These are phyloP conservation scores for Fraxinus greggii DNA, from an alignment of 305 asterid genomes.

Conservation along the genomic window DNA sequence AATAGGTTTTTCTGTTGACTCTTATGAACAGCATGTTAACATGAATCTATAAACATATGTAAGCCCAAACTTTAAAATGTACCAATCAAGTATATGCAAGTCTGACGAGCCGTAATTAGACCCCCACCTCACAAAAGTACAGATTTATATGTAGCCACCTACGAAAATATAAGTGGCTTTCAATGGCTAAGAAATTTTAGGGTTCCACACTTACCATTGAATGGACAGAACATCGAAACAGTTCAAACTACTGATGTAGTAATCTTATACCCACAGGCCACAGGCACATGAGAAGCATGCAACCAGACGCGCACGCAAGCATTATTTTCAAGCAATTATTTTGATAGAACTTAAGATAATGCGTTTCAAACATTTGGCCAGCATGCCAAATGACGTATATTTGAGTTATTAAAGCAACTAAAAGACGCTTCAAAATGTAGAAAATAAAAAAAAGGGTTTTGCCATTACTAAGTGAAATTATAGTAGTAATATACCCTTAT, in stretches of 20 bases:
- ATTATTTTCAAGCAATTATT: background rate
- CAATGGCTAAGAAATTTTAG: background rate
- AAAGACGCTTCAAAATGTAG: background rate
- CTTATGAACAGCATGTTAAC: background rate
- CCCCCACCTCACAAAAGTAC: background rate
- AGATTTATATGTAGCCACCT: background rate
- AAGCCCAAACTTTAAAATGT: background rate
- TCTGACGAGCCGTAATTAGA: background rate
- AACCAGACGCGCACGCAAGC: background rate
- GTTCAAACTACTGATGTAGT: background rate
- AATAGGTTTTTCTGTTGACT: background rate
- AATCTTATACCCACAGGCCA: background rate
- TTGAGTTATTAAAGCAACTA: background rate
- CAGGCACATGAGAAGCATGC: background rate
- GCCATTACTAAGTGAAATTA: background rate
- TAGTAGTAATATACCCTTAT: conserved; percentile 41
- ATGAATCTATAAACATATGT: background rate
- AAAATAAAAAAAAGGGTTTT: background rate
- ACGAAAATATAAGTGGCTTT: background rate
- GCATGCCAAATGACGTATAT: background rate
- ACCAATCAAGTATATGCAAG: background rate
- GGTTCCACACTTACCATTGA: background rate
- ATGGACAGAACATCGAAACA: background rate
- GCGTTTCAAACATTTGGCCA: background rate
- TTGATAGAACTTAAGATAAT: background rate